These are phyloP conservation scores for Gilbertella persicaria DNA, from an alignment of 371 early-diverging fungal genomes.

Conservation along the genomic window DNA sequence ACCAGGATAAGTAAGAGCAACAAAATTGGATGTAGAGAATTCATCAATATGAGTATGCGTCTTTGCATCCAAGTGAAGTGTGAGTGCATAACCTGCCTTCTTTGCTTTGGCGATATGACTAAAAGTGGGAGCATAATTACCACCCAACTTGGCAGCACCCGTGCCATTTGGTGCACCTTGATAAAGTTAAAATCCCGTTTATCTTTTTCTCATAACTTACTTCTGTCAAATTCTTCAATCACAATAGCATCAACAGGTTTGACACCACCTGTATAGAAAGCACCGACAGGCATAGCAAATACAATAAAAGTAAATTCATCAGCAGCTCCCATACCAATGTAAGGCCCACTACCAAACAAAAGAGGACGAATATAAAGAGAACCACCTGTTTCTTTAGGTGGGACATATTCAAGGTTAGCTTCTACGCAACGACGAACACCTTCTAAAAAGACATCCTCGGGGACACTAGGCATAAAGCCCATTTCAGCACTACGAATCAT, in stretches of 20 bases:
- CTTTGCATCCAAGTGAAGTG: constrained; percentile 74
- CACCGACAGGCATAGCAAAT: constrained; percentile 74
- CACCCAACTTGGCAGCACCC: constrained; percentile 75
- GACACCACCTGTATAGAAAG: constrained; percentile 70
- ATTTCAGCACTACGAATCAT: constrained; percentile 60
- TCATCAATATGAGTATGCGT: constrained; percentile 73
- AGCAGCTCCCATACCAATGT: constrained; percentile 67
- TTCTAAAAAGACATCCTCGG: constrained; percentile 69
- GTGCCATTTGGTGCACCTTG: constrained; percentile 61
- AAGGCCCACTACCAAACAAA: constrained; percentile 72
- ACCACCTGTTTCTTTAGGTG: constrained; percentile 67
- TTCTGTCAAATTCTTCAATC: constrained; percentile 73
- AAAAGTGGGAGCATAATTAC: constrained; percentile 76
- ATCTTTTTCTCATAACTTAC: constrained; percentile 29
- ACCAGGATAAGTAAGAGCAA: constrained; percentile 63
- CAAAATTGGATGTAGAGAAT: constrained; percentile 83
- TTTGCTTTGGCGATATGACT: constrained; percentile 63
- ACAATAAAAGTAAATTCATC: constrained; percentile 75
- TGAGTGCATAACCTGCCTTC: constrained; percentile 68
- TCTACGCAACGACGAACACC: constrained; percentile 60
- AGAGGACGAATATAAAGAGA: constrained; percentile 73
- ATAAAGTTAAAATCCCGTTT: background rate
- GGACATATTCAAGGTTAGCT: constrained; percentile 74
- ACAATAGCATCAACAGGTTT: constrained; percentile 71
- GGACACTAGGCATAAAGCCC: constrained; percentile 63